Conservation (phyloP, 2,329 filamentous ascomycete genomes). For the Botrytis byssoidea region DNA sequence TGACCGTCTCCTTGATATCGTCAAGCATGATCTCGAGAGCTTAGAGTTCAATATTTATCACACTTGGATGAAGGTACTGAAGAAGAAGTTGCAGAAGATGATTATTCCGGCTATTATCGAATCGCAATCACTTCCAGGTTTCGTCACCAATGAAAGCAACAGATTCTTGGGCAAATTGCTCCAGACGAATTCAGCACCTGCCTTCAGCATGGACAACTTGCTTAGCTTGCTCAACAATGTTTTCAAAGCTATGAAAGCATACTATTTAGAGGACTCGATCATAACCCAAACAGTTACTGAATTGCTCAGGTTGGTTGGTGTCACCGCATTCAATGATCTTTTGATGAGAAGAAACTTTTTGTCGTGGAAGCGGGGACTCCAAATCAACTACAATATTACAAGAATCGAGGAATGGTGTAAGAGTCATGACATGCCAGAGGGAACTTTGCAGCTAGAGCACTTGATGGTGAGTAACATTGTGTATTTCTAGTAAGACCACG, state of each 20-base stretch:
- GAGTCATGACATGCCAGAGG: conserved; percentile 99
- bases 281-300: conserved; percentile 95
- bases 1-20: conserved; percentile 93
- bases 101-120: conserved; percentile 99
- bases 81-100: conserved; percentile 99
- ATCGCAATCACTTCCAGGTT: conserved; percentile 94
- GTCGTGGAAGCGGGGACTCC: conserved; percentile 97
- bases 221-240: conserved; percentile 94
- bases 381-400: conserved; percentile 99
- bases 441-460: conserved; percentile 94
- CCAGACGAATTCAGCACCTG: conserved; percentile 82
- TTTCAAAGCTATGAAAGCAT: conserved; percentile 98
- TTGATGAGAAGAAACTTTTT: conserved; percentile 98
- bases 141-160: conserved; percentile 98
- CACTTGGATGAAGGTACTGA: conserved; percentile 99
- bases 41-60: conserved; percentile 99
- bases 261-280: conserved; percentile 94
- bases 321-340: conserved; percentile 97
- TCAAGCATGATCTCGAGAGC: conserved; percentile 97
- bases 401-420: conserved; percentile 99
- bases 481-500: conserved; percentile 33
- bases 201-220: conserved; percentile 99
- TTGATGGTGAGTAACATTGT: conserved; percentile 68
- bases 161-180: conserved; percentile 96
- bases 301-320: conserved; percentile 86